Percentiles rank a stretch among this genome's conserved stretches.
phyloP scores from a whole-genome alignment of 495 filamentous ascomycete species.

The Chaetomium fimeti region DNA sequence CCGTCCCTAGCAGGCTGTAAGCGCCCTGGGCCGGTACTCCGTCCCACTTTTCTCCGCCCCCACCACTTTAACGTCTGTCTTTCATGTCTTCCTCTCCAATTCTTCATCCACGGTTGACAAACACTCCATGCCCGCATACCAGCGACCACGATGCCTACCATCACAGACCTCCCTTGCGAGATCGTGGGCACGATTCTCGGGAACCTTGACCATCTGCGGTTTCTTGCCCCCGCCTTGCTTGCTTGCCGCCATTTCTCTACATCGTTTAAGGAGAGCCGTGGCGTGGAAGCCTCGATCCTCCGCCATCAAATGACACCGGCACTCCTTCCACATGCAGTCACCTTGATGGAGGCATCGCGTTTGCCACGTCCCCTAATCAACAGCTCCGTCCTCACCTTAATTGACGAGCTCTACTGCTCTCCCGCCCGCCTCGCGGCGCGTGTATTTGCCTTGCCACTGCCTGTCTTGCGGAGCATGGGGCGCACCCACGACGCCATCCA shows the following conservation, averaged over 20 bases:
- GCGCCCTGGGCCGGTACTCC: too few relatives aligned
- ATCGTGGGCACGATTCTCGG: neutral
- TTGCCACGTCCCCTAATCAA: neutral
- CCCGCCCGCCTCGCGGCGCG: neutral
- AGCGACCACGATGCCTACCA: neutral
- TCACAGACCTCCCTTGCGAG: slow-evolving; percentile 12
- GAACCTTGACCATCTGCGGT: slow-evolving; percentile 8
- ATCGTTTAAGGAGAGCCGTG: slow-evolving; percentile 10
- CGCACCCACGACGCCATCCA: neutral
- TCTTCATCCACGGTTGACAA: too few relatives aligned
- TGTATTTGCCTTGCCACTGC: neutral
- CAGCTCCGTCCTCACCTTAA: neutral
- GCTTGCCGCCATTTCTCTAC: slow-evolving; percentile 10
- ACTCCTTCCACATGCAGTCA: slow-evolving; percentile 6
- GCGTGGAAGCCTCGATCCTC: slow-evolving; percentile 3
- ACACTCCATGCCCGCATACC: too few relatives aligned
- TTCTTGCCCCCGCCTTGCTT: neutral
- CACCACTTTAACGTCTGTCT: too few relatives aligned
- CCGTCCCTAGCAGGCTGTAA: too few relatives aligned
- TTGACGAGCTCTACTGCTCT: neutral
- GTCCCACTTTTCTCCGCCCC: too few relatives aligned
- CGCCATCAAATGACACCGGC: slow-evolving; percentile 12
- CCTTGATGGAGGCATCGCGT: neutral
- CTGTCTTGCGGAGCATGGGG: neutral
- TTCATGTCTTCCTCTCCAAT: too few relatives aligned